Percentiles rank a stretch among this genome's conserved stretches.
Evolutionary conservation across 345 rosid genomes (phyloP).

Genomic region (Kernera saxatilis): DNA sequence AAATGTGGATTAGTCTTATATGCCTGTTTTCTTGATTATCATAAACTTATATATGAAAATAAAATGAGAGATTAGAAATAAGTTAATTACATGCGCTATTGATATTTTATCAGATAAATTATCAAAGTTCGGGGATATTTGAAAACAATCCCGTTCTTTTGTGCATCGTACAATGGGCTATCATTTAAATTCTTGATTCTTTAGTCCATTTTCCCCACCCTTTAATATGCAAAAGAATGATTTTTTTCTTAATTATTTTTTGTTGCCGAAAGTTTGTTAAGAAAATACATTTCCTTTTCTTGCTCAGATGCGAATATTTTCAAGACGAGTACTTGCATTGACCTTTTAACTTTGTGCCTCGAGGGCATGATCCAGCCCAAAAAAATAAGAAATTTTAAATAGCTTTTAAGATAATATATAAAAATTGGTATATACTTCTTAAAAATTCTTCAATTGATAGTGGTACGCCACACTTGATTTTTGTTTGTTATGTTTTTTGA

Average conservation of each 20-base stretch:
- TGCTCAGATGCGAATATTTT: conserved; percentile 15
- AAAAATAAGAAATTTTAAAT: background rate
- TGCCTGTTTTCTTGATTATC: too few species aligned
- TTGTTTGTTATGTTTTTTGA: background rate
- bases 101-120: too few species aligned
- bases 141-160: too few species aligned
- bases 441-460: background rate
- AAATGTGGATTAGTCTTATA: too few species aligned
- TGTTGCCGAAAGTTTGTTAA: background rate
- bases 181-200: too few species aligned
- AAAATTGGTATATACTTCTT: background rate
- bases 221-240: too few species aligned
- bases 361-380: conserved; percentile 12
- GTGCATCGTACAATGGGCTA: background rate
- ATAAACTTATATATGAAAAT: too few species aligned
- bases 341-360: background rate
- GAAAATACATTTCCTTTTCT: background rate
- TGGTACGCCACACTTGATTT: conserved; percentile 15
- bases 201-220: background rate
- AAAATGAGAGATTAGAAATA: too few species aligned
- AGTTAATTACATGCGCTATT: too few species aligned
- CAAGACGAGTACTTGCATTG: conserved; percentile 2
- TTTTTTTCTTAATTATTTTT: background rate
- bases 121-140: too few species aligned
- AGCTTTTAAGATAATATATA: conserved; percentile 4